Evolutionary conservation across 2,329 filamentous ascomycete species (phyloP).

Genomic region (Clarireedia monteithiana): DNA sequence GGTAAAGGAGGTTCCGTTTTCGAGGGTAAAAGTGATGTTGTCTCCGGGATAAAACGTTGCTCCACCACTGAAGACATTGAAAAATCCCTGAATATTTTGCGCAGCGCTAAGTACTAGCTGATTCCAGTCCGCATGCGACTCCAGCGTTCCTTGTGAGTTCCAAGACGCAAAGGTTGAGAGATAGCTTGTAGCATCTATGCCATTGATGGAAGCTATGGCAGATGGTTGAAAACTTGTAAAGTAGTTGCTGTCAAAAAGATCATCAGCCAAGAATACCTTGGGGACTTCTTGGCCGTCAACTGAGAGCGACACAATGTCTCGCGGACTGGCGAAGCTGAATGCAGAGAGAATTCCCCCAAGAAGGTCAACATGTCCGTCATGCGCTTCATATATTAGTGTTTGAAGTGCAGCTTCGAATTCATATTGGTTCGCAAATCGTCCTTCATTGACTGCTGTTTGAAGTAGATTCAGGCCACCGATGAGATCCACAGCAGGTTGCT

Average conservation of each 20-base stretch:
- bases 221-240: conserved; percentile 28
- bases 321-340: conserved; percentile 41
- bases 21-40: conserved; percentile 29
- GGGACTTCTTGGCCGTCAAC: conserved; percentile 40
- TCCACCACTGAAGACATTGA: conserved; percentile 27
- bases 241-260: conserved; percentile 28
- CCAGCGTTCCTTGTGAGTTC: conserved; percentile 27
- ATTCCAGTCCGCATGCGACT: conserved; percentile 33
- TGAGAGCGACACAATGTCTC: conserved; percentile 51
- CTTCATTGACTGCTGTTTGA: conserved; percentile 32
- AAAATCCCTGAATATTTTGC: conserved; percentile 28
- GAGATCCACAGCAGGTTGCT: conserved; percentile 40
- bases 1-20: conserved; percentile 31
- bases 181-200: conserved; percentile 38
- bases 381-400: conserved; percentile 39
- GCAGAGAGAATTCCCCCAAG: conserved; percentile 41
- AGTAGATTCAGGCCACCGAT: conserved; percentile 37
- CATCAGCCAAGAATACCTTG: conserved; percentile 26
- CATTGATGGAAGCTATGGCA: conserved; percentile 46
- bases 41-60: conserved; percentile 33
- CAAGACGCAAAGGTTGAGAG: conserved; percentile 36
- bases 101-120: conserved; percentile 19
- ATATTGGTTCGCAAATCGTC: conserved; percentile 42
- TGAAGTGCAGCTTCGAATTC: conserved; percentile 49
- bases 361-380: conserved; percentile 56